phyloP scores from a whole-genome alignment of 1,139 yeast species.

The Pichia terricola region DNA sequence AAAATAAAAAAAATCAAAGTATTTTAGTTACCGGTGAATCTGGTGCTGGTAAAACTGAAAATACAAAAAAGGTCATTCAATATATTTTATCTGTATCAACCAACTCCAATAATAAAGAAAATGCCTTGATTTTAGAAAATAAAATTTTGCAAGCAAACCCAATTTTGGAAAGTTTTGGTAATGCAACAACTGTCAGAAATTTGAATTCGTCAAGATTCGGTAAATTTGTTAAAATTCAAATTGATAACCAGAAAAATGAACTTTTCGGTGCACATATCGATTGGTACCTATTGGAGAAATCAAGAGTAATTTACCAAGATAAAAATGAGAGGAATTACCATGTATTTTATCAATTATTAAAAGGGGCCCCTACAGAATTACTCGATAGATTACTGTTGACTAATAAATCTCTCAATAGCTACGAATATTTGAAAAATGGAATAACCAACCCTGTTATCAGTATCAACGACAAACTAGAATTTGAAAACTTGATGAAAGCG shows the following conservation, averaged over 20 bases:
- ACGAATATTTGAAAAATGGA: constrained; percentile 51
- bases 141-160: constrained; percentile 93
- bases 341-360: constrained; percentile 76
- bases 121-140: constrained; percentile 48
- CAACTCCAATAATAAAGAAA: constrained; percentile 19
- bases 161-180: constrained; percentile 91
- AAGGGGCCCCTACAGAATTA: constrained; percentile 49
- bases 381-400: constrained; percentile 39
- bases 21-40: constrained; percentile 96
- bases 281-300: constrained; percentile 88
- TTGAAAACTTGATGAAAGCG: constrained; percentile 50
- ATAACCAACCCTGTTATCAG: constrained; percentile 46
- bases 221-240: constrained; percentile 79
- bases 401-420: constrained; percentile 35
- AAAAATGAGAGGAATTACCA: constrained; percentile 81
- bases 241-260: constrained; percentile 40
- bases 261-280: constrained; percentile 88
- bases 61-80: constrained; percentile 91
- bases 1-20: constrained; percentile 70
- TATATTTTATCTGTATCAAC: constrained; percentile 73
- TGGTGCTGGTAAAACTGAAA: constrained; percentile 98
- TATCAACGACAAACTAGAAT: constrained; percentile 68
- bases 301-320: constrained; percentile 82
- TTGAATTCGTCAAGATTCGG: constrained; percentile 96
- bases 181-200: constrained; percentile 91